phyloP scores from a whole-genome alignment of 2,329 filamentous ascomycete genomes.

The Parastagonospora avenae region DNA sequence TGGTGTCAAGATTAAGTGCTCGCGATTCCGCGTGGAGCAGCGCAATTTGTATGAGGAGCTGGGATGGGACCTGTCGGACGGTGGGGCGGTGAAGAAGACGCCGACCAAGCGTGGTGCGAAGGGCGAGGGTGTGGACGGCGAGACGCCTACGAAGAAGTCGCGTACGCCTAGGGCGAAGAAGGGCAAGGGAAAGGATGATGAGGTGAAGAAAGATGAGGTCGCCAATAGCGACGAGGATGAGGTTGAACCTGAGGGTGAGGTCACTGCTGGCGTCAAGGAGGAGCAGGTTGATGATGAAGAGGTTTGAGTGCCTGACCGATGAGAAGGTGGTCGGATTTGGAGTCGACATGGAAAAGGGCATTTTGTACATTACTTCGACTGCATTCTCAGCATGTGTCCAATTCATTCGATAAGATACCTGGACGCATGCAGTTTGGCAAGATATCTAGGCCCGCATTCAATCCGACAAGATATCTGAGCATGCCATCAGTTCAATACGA shows the following conservation, averaged over 20 bases:
- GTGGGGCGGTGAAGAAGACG: constrained; percentile 15
- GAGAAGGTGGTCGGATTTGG: too few relatives aligned
- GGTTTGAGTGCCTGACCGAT: too few relatives aligned
- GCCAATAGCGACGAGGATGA: background rate
- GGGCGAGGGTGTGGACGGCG: background rate
- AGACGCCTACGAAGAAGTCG: background rate
- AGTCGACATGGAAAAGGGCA: too few relatives aligned
- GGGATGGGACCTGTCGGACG: constrained; percentile 16
- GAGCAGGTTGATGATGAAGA: too few relatives aligned
- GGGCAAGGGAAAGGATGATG: constrained; percentile 9
- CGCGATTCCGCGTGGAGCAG: constrained; percentile 13
- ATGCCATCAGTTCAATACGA: too few relatives aligned
- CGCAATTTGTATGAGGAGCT: constrained; percentile 17
- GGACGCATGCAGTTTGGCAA: too few relatives aligned
- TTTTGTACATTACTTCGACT: too few relatives aligned
- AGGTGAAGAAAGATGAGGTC: constrained; percentile 9
- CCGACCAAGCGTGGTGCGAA: background rate
- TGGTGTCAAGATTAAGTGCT: constrained; percentile 10
- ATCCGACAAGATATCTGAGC: too few relatives aligned
- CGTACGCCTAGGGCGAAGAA: background rate
- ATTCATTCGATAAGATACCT: too few relatives aligned
- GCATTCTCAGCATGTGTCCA: too few relatives aligned
- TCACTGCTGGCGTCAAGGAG: too few relatives aligned
- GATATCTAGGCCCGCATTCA: too few relatives aligned
- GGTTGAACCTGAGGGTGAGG: constrained; percentile 1